Evolutionary conservation across 108 stramenopile genomes (phyloP), one percentile per base, ranked within the genome.

Genomic region (Nitzschia sp.): DNA sequence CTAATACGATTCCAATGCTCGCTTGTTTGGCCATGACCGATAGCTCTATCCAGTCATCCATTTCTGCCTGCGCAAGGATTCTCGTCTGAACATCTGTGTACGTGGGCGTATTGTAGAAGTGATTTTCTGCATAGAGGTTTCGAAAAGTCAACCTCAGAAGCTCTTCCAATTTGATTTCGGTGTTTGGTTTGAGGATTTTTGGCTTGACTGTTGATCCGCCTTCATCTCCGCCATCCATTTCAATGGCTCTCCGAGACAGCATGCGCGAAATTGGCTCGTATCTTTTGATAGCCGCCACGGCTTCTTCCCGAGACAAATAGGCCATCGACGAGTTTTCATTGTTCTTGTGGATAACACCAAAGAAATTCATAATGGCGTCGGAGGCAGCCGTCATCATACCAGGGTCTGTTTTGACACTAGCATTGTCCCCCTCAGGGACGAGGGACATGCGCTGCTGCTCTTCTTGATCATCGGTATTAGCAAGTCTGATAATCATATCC

Each of bases 91-190:
- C 62, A 33, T 68, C 13, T 3, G 60, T 56, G 29, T 56, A 69
- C 47, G 31, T 54, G 15, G 77, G 71, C 29, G 46, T 17, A 32
- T 71, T 78, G 33, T 66, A 68, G 21, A 78, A 62, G 32, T 65
- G 70, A 26, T 49, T 23, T 5, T 78, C 77, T 29, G n/a, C 2
- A 26, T 57, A 63, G n/a, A 78, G 32, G 24, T 59, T 62, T 54
- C 54, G 3, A 31, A 71, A 59, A 11, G 71, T 60, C 18, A 78
- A 25, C 11, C 64, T 46, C 25, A 78, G 49, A 1, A 78, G 64
- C 23, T 57, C 71, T 33, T 46, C 66, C 27, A 78, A 4, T 30
- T 68, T 59, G 38, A 78, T 72, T 54, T 72, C 77, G 23, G 68
- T 70, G 57, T 70, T 70, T 2, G 68, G 68, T 59, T 58, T 32